Evolutionary conservation across 1,139 yeast genomes (phyloP).

Genomic region (Blastobotrys indianensis): DNA sequence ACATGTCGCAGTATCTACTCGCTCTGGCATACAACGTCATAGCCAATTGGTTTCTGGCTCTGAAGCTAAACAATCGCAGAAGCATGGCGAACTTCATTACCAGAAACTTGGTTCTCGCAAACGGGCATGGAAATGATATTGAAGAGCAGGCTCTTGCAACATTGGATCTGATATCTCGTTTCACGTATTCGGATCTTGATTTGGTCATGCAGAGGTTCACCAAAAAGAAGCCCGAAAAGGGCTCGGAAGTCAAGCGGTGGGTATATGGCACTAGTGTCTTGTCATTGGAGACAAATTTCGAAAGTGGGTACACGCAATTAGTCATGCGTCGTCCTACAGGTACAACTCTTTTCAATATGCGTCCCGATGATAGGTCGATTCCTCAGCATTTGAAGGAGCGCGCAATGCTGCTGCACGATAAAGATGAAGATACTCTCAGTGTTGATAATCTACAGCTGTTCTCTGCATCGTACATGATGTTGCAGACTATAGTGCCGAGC

Average conservation of each 20-base stretch:
- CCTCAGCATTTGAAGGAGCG: constrained; percentile 31
- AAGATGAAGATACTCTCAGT: constrained; percentile 5
- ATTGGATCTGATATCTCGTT: constrained; percentile 62
- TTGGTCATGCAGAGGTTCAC: constrained; percentile 38
- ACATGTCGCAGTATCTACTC: constrained; percentile 53
- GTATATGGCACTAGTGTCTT: constrained; percentile 53
- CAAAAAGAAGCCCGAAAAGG: constrained; percentile 6
- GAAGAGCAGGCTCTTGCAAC: constrained; percentile 57
- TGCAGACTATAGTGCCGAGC: constrained; percentile 38
- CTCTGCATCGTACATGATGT: constrained; percentile 40
- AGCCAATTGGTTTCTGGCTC: constrained; percentile 66
- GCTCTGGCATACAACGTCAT: constrained; percentile 65
- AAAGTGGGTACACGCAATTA: constrained; percentile 50
- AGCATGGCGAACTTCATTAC: constrained; percentile 57
- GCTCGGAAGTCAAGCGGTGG: constrained; percentile 45
- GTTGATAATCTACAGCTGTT: constrained; percentile 22
- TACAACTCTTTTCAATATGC: constrained; percentile 43
- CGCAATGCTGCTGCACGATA: constrained; percentile 11
- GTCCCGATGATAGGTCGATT: constrained; percentile 40
- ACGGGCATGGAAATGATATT: constrained; percentile 37
- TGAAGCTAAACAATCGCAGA: constrained; percentile 54
- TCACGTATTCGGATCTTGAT: constrained; percentile 61
- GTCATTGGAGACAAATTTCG: constrained; percentile 49
- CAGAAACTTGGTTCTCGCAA: constrained; percentile 47
- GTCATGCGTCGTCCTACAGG: constrained; percentile 66